Conservation (phyloP, 805 yeast species). For the Danielia oregonensis region DNA sequence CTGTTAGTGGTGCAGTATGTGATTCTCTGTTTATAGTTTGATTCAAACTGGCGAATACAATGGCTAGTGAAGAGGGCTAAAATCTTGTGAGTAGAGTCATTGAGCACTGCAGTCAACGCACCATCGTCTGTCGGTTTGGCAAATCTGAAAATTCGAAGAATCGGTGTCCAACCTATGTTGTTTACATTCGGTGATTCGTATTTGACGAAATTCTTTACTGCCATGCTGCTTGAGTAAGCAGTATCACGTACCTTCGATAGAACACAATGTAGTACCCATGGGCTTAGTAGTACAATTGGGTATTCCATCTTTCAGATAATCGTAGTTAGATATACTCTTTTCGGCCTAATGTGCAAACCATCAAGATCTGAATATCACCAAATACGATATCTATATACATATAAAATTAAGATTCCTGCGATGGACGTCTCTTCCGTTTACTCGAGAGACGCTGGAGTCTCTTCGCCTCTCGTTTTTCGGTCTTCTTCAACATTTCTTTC, state of each 20-base stretch:
- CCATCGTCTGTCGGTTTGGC: constrained; percentile 19
- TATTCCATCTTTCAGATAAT: too few species aligned
- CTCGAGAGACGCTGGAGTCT: constrained; percentile 25
- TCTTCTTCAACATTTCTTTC: constrained; percentile 22
- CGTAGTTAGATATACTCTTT: too few species aligned
- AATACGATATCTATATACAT: constrained; percentile 3
- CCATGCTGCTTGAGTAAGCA: constrained; percentile 3
- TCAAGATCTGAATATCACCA: too few species aligned
- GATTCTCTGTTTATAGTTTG: constrained; percentile 27
- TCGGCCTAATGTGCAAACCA: too few species aligned
- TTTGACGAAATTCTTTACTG: constrained; percentile 15
- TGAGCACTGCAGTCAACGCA: constrained; percentile 27
- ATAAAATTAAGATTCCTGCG: background rate
- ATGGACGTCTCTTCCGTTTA: constrained; percentile 2
- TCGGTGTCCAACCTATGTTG: constrained; percentile 17
- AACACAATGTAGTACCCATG: constrained; percentile 12
- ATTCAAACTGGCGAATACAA: constrained; percentile 29
- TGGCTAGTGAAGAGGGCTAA: constrained; percentile 26
- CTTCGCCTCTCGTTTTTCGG: constrained; percentile 35
- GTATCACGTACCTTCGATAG: constrained; percentile 4
- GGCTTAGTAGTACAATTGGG: constrained; percentile 12
- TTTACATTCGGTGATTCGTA: constrained; percentile 4
- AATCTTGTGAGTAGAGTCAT: constrained; percentile 30
- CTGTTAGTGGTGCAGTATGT: constrained; percentile 28
- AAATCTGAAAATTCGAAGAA: constrained; percentile 27